Evolutionary conservation across 2,329 filamentous ascomycete species (phyloP), one percentile per base, ranked within the genome.

Genomic region (Fusarium equiseti): DNA sequence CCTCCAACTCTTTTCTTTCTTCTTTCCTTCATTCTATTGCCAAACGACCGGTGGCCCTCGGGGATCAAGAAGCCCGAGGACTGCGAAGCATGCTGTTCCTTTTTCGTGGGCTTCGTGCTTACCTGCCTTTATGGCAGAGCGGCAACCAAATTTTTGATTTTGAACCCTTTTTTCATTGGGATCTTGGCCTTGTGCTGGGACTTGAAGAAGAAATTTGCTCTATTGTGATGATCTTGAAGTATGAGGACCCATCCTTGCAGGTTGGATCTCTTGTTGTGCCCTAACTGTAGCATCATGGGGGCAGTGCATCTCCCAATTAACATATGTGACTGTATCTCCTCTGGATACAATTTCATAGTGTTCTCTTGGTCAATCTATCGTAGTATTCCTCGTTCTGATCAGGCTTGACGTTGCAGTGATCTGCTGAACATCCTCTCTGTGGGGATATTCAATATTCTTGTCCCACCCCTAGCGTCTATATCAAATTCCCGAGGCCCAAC

Each of bases 81-180:
- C 52, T 55, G 67, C 66, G 63, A 71, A 43, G 38, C 66, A 66
- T 44, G 44, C 15, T 31, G 45, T 26, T 20, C 40, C 29, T 16
- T 52, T 16, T 22, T 13, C 20, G 29, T 38, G 35, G 51, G 32
- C 35, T 40, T 22, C 20, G 22, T 50, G 56, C 20, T 29, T 32
- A 51, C 55, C 52, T 48, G 32, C 46, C 27, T 54, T n/a, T 6
- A 38, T 11, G 18, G 35, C 43, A 52, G 20, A 44, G 59, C 65
- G 59, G 68, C 42, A 13, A 32, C 1, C 50, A n/a, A 71, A 63
- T 69, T 71, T 73, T 73, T 71, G 59, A 27, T 63, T 38, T 20
- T 20, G 13, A n/a, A 26, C 16, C 35, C 6, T 15, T 73, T 73
- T 72, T 72, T 72, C 71, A 73, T 73, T 73, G 56, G 26, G 66